Evolutionary conservation across 306 rosid species (phyloP).

Genomic region (Sindora glabra): DNA sequence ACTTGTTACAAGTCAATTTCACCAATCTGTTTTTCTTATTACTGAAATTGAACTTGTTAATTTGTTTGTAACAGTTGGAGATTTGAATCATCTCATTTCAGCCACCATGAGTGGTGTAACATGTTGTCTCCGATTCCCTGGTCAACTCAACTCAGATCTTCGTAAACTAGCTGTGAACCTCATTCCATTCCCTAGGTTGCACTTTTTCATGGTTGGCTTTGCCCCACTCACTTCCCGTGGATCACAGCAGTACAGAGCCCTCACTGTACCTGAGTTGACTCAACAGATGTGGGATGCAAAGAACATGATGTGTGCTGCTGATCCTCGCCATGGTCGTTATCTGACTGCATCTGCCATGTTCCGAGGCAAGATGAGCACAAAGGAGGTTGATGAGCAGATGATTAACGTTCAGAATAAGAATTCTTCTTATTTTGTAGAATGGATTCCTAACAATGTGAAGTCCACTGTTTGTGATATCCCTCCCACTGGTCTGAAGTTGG

Average conservation of each 20-base stretch:
- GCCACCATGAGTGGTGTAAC: constrained; percentile 47
- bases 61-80: constrained; percentile 27
- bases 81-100: constrained; percentile 38
- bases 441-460: constrained; percentile 40
- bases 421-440: constrained; percentile 34
- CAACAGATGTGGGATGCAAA: constrained; percentile 38
- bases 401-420: constrained; percentile 38
- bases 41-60: not conserved
- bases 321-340: constrained; percentile 32
- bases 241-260: constrained; percentile 27
- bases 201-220: constrained; percentile 41
- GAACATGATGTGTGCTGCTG: constrained; percentile 33
- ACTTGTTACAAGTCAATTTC: too few species aligned
- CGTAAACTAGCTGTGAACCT: constrained; percentile 40
- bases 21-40: not conserved
- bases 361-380: constrained; percentile 33
- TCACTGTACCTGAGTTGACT: constrained; percentile 28
- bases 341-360: constrained; percentile 41
- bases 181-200: constrained; percentile 40
- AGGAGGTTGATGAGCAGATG: constrained; percentile 24
- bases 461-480: constrained; percentile 42
- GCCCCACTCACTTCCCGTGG: constrained; percentile 35
- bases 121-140: constrained; percentile 36
- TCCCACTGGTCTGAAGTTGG: constrained; percentile 22
- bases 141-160: constrained; percentile 28